Conservation (phyloP, 208 protist species). For the Acanthamoeba pearcei region DNA sequence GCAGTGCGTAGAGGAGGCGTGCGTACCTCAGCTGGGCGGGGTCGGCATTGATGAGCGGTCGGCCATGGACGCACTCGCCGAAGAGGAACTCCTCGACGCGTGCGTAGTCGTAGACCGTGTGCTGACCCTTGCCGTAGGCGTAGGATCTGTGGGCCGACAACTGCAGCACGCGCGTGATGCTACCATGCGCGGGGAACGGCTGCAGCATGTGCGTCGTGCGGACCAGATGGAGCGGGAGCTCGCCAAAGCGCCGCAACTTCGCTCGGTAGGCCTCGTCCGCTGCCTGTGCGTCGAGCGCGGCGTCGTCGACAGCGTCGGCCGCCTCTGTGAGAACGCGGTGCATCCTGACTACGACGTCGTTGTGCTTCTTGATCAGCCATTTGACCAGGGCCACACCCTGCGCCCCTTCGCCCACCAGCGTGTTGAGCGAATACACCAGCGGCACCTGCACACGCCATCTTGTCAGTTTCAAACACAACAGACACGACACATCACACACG, state of each 20-base stretch:
- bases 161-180: neutral
- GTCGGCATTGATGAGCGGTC: conserved; percentile 2
- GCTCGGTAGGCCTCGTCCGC: neutral
- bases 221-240: conserved; percentile 27
- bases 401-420: conserved; percentile 10
- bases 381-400: conserved; percentile 50
- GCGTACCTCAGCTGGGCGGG: neutral
- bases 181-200: neutral
- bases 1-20: no score
- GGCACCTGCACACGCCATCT: neutral
- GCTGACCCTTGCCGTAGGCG: neutral
- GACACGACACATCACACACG: neutral
- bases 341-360: neutral
- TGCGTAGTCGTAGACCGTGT: conserved; percentile 1
- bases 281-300: neutral
- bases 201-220: conserved; percentile 28
- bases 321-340: neutral
- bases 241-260: neutral
- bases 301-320: neutral
- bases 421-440: conserved; percentile 36
- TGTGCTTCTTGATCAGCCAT: conserved; percentile 38
- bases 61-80: neutral
- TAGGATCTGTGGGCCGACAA: neutral
- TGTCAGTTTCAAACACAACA: neutral
- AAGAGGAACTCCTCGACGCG: conserved; percentile 34